These are phyloP conservation scores for Vitis labrusca DNA, from an alignment of 164 flowering plant genomes.

Conservation along the genomic window DNA sequence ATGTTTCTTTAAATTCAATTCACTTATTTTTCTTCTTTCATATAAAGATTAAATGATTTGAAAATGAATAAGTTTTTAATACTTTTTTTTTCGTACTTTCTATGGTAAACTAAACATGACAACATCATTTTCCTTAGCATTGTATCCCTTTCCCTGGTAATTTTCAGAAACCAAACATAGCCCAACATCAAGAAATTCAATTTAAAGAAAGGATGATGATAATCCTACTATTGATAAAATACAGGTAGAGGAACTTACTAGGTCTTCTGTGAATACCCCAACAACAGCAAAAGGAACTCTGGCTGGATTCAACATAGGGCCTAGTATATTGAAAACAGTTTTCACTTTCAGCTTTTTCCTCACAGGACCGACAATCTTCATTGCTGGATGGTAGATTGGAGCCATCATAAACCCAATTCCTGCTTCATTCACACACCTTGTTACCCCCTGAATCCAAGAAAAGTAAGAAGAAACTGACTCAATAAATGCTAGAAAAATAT, in stretches of 20 bases:
- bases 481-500: neutral
- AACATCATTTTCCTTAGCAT: no score
- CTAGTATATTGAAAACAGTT: conserved; percentile 89
- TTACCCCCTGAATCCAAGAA: conserved; percentile 55
- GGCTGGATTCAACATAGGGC: conserved; percentile 94
- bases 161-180: no score
- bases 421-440: conserved; percentile 64
- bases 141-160: no score
- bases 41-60: no score
- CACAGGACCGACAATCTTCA: conserved; percentile 87
- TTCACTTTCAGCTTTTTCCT: conserved; percentile 85
- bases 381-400: conserved; percentile 89
- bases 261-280: conserved; percentile 75
- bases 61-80: no score
- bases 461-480: conserved; percentile 4
- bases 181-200: neutral
- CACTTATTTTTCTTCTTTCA: no score
- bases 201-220: neutral
- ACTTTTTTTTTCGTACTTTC: no score
- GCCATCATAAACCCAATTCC: conserved; percentile 98
- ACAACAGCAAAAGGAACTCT: conserved; percentile 84
- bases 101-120: no score
- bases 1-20: no score
- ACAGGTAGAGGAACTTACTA: conserved; percentile 43
- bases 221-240: neutral